Base-by-base conservation (phyloP, 83 land plant species). In the Picea abies region DNA sequence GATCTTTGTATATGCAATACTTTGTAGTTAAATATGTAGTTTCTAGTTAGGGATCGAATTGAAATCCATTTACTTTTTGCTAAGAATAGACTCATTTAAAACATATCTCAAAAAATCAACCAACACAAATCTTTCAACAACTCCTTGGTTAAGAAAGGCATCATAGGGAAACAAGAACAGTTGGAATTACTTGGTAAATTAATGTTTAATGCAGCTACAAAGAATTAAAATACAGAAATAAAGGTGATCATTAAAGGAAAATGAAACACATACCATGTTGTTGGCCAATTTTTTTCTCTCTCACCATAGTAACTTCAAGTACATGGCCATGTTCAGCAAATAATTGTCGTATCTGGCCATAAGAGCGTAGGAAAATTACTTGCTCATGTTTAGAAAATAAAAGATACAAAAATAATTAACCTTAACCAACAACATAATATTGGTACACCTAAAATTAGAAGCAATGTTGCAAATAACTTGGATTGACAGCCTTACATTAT, bases 231-330 rank as follows among this genome's bases (percentile, higher is more conserved):
- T 20, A 35, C 37, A 29, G 17, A 69, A 69, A 35, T 69, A 15
- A 69, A 69, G n/a, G 19, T 35, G 44, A 17, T 35, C 19, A 35
- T 69, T 69, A 35, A 16, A 69, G 35, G 44, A 69, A 26, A 32
- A 69, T 20, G 37, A 69, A 69, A 39, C 73, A 69, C 44, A 69
- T 44, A 69, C 76, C 52, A 49, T 39, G 23, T 72, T 44, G 22
- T 22, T 72, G 56, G 56, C 76, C 76, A 72, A 72, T 37, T 72
- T 25, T 72, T 72, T 72, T 44, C 41, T 72, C 76, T 72, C 76
- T 72, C 41, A 72, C 76, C 76, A 72, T 72, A 72, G 22, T 39
- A 72, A 72, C 76, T 9, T 72, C 76, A 72, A 72, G 56, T 12
- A 72, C 76, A 41, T 72, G 37, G 23, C 76, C 76, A 44, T 72